These are phyloP conservation scores for Apiospora hydei DNA, from an alignment of 2,329 filamentous ascomycete genomes.

Conservation along the genomic window DNA sequence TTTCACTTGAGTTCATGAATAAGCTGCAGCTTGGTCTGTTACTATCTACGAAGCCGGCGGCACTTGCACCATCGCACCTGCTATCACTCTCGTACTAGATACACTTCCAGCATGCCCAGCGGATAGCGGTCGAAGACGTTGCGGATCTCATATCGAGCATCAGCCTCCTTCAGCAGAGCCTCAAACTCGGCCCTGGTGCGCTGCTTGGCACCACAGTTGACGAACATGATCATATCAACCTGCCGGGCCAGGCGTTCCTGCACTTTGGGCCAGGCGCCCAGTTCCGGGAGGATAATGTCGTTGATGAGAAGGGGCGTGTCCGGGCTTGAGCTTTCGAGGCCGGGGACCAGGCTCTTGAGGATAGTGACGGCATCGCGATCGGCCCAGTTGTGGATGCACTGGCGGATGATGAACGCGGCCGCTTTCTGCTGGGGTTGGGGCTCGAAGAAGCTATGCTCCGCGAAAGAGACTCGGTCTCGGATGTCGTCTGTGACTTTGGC, in stretches of 20 bases:
- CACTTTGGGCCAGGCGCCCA: slow-evolving; percentile 28
- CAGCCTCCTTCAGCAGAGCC: background rate
- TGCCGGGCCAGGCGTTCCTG: background rate
- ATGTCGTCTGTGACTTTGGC: slow-evolving; percentile 26
- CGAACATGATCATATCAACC: background rate
- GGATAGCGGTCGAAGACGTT: background rate
- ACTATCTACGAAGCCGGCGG: too few relatives aligned
- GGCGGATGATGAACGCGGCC: slow-evolving; percentile 36
- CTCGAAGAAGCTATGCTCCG: slow-evolving; percentile 37
- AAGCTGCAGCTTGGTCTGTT: too few relatives aligned
- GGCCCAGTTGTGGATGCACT: slow-evolving; percentile 27
- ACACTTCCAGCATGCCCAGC: background rate
- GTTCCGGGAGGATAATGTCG: slow-evolving; percentile 41
- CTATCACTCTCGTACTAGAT: slow-evolving; percentile 19
- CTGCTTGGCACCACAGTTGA: background rate
- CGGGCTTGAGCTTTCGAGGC: slow-evolving; percentile 30
- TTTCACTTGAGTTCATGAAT: too few relatives aligned
- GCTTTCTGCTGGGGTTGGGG: slow-evolving; percentile 34
- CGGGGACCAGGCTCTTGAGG: slow-evolving; percentile 30
- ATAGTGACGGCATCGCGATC: slow-evolving; percentile 23
- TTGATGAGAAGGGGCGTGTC: slow-evolving; percentile 44
- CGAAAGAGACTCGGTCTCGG: slow-evolving; percentile 31
- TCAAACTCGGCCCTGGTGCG: background rate
- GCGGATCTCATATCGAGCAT: background rate
- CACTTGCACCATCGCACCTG: too few relatives aligned